Percentiles rank a stretch among this genome's conserved stretches.
phyloP scores from a whole-genome alignment of 306 rosid species.

The Acmispon strigosus region DNA sequence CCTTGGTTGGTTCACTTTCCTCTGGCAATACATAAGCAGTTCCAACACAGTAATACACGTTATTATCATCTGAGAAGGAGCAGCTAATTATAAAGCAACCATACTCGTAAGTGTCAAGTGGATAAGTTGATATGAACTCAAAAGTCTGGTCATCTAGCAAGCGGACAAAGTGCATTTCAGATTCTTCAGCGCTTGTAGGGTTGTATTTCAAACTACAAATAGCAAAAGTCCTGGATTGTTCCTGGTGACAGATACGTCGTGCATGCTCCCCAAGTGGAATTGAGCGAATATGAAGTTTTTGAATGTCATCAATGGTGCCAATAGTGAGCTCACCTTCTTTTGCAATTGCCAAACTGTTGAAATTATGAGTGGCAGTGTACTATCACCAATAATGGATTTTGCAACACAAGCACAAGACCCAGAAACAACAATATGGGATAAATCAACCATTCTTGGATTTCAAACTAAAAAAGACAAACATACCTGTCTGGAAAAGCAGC shows the following conservation, averaged over 20 bases:
- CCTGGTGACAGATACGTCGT: slow-evolving; percentile 93
- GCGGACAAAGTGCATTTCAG: slow-evolving; percentile 83
- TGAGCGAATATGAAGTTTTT: slow-evolving; percentile 96
- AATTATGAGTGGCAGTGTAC: neutral
- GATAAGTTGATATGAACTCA: slow-evolving; percentile 76
- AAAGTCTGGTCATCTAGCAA: slow-evolving; percentile 95
- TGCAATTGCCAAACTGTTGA: slow-evolving; percentile 89
- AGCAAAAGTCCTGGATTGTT: slow-evolving; percentile 92
- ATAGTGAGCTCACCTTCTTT: slow-evolving; percentile 98
- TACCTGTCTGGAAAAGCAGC: slow-evolving; percentile 99
- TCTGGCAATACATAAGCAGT: slow-evolving; percentile 94
- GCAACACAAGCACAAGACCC: slow-evolving; percentile 8
- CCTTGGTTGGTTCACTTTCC: slow-evolving; percentile 96
- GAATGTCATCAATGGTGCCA: slow-evolving; percentile 98
- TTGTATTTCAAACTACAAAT: slow-evolving; percentile 74
- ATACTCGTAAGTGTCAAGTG: slow-evolving; percentile 76
- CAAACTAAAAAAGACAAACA: neutral
- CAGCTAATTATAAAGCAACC: slow-evolving; percentile 96
- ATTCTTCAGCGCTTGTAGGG: slow-evolving; percentile 71
- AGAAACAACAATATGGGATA: neutral
- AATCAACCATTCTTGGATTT: neutral
- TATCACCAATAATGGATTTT: neutral
- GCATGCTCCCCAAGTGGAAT: slow-evolving; percentile 95
- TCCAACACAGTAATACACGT: slow-evolving; percentile 91
- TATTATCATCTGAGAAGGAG: slow-evolving; percentile 92